phyloP scores from a whole-genome alignment of 495 filamentous ascomycete genomes.

The Aspergillus incahuasiensis region DNA sequence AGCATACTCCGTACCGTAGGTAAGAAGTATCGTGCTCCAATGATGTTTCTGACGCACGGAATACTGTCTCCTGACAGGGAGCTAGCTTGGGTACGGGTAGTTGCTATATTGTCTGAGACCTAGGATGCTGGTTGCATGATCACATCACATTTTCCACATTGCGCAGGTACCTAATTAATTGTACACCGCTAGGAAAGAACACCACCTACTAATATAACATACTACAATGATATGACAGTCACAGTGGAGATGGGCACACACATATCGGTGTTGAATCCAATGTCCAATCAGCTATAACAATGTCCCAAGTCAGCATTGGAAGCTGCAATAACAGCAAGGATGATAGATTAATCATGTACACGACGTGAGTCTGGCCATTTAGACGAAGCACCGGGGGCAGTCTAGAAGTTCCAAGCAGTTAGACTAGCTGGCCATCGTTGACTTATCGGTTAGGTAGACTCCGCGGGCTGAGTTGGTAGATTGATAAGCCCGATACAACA shows the following conservation, averaged over 20 bases:
- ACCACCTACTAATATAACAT: too few relatives aligned
- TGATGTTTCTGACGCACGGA: too few relatives aligned
- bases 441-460: too few relatives aligned
- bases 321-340: conserved; percentile 13
- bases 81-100: background rate
- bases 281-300: background rate
- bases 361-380: conserved; percentile 2
- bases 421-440: conserved; percentile 6
- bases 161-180: background rate
- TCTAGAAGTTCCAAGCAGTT: background rate
- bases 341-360: background rate
- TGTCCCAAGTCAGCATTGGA: conserved; percentile 5
- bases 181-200: background rate
- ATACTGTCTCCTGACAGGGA: background rate
- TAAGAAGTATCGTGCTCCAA: too few relatives aligned
- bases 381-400: background rate
- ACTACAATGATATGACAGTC: background rate
- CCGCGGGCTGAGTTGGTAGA: conserved; percentile 6
- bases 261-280: background rate
- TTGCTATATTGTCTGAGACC: background rate
- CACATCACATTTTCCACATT: background rate
- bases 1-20: too few relatives aligned
- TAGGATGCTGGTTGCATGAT: background rate
- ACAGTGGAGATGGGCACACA: background rate
- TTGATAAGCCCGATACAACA: background rate